A percentile compares a stretch with the other conserved stretches of the same genome.
Evolutionary conservation across 805 yeast genomes (phyloP).

Genomic region (Saturnispora dispora): DNA sequence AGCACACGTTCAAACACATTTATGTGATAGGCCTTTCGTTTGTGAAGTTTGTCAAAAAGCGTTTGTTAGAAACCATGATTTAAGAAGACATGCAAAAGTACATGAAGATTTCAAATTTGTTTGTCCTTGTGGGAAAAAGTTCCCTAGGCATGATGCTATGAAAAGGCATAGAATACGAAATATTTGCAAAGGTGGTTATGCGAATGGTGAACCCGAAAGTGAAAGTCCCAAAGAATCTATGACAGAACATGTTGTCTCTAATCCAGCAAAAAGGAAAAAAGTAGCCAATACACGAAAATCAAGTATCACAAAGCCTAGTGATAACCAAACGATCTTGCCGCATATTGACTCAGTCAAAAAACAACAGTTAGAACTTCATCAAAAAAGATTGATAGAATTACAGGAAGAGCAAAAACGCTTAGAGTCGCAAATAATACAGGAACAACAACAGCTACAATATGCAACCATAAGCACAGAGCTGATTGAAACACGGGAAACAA

Average conservation of each 20-base stretch:
- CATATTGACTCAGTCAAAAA: not conserved
- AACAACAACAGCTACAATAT: constrained; percentile 8
- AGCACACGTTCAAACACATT: constrained; percentile 93
- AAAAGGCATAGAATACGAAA: constrained; percentile 69
- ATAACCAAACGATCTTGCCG: not conserved
- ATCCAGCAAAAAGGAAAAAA: not conserved
- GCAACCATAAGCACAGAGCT: not conserved
- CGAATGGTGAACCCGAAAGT: constrained; percentile 17
- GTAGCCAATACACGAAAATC: not conserved
- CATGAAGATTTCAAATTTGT: constrained; percentile 64
- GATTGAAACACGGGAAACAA: not conserved
- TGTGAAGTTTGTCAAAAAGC: constrained; percentile 74
- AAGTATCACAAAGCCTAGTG: not conserved
- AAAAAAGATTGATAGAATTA: not conserved
- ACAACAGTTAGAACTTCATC: constrained; percentile 2
- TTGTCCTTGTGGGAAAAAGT: constrained; percentile 93
- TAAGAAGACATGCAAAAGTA: constrained; percentile 80
- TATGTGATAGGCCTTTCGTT: constrained; percentile 85
- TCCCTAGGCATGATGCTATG: constrained; percentile 83
- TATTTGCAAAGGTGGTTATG: constrained; percentile 72
- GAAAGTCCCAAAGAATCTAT: constrained; percentile 18
- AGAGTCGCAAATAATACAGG: constrained; percentile 2
- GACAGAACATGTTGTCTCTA: constrained; percentile 6
- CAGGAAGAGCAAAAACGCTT: constrained; percentile 6
- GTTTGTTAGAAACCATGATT: constrained; percentile 93